Conservation (phyloP, 139 green algal genomes). For the Pycnococcus provasolii region DNA sequence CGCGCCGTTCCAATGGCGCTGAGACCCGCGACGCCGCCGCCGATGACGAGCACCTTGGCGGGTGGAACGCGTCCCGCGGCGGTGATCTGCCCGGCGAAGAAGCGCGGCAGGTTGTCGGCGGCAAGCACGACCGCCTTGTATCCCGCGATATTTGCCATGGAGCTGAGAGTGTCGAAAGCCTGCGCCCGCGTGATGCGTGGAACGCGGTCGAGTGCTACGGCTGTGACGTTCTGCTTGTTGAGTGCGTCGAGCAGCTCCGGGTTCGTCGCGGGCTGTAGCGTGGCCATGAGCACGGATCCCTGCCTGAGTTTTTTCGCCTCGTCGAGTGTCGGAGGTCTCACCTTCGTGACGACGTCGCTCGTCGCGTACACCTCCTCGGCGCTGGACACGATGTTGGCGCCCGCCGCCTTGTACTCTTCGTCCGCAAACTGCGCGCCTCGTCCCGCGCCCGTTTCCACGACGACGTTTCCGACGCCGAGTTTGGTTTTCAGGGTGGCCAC, state of each 20-base stretch:
- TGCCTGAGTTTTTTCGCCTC: background rate
- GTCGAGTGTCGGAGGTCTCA: background rate
- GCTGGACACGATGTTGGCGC: background rate
- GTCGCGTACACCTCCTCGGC: conserved; percentile 3
- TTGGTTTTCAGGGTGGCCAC: background rate
- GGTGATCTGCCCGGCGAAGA: conserved; percentile 80
- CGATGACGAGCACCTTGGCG: conserved; percentile 59
- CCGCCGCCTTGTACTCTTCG: conserved; percentile 4
- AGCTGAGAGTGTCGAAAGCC: conserved; percentile 8
- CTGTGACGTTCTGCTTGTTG: background rate
- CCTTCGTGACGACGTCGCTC: background rate
- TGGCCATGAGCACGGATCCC: background rate
- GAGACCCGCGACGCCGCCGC: conserved; percentile 30
- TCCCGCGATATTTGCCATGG: conserved; percentile 24
- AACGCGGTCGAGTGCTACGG: conserved; percentile 14
- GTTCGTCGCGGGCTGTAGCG: background rate
- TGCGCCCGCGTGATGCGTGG: conserved; percentile 35
- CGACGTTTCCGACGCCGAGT: background rate
- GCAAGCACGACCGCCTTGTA: conserved; percentile 14
- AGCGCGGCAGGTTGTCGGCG: conserved; percentile 8
- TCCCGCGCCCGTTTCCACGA: conserved; percentile 2
- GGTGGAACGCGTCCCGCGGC: conserved; percentile 49
- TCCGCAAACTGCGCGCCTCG: conserved; percentile 5
- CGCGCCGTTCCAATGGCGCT: conserved; percentile 10
- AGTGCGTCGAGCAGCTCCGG: conserved; percentile 14